Evolutionary conservation across 2,329 filamentous ascomycete species (phyloP).

Genomic region (Arthroderma sp.): DNA sequence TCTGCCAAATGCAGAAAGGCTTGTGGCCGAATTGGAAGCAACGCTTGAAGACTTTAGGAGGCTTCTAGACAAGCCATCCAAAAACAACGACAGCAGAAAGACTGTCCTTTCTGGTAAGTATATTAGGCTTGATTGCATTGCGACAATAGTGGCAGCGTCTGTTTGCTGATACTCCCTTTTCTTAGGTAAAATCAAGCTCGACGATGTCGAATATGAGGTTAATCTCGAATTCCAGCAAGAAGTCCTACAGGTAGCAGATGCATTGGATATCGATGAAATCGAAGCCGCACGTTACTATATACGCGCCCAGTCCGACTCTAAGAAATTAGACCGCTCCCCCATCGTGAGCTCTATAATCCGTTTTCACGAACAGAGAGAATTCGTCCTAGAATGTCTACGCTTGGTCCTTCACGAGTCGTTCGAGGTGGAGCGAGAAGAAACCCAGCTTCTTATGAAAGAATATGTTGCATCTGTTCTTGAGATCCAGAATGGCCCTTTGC

Average conservation of each 20-base stretch:
- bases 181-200: conserved; percentile 62
- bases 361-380: conserved; percentile 77
- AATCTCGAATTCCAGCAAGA: conserved; percentile 82
- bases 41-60: conserved; percentile 56
- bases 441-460: conserved; percentile 44
- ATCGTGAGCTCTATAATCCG: conserved; percentile 70
- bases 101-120: conserved; percentile 53
- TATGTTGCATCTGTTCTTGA: conserved; percentile 48
- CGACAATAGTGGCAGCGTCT: background rate
- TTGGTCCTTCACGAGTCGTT: conserved; percentile 61
- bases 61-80: conserved; percentile 61
- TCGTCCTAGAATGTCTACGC: conserved; percentile 70
- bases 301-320: conserved; percentile 57
- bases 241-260: conserved; percentile 69
- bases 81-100: conserved; percentile 64
- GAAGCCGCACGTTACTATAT: conserved; percentile 68
- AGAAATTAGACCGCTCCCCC: conserved; percentile 57
- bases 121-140: background rate
- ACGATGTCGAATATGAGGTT: conserved; percentile 62
- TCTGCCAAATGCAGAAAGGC: conserved; percentile 57
- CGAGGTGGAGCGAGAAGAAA: conserved; percentile 46
- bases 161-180: conserved; percentile 2
- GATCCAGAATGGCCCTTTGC: conserved; percentile 37
- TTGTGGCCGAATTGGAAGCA: conserved; percentile 52
- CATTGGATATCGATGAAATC: conserved; percentile 79